A percentile compares a stretch with the other conserved stretches of the same genome.
Conservation (phyloP, 2,329 filamentous ascomycete species). For the Aureobasidium sp. region DNA sequence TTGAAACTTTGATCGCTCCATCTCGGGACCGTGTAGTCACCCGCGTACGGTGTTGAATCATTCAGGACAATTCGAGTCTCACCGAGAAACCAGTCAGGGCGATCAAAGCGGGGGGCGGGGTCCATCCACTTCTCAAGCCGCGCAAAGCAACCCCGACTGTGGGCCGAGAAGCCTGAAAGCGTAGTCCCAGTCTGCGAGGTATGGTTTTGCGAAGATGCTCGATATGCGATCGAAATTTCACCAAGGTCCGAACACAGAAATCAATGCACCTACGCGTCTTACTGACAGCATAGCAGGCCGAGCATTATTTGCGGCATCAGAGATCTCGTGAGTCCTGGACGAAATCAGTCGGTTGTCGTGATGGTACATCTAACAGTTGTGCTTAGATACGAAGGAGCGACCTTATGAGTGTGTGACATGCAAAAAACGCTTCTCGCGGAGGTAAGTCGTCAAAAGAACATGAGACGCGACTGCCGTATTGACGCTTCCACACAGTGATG, state of each 20-base stretch:
- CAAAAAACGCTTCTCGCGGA: slow-evolving; percentile 46
- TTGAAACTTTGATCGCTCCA: background rate
- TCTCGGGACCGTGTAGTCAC: background rate
- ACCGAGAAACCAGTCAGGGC: background rate
- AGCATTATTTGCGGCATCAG: slow-evolving; percentile 48
- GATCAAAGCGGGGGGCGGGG: slow-evolving; percentile 3
- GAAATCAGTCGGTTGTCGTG: slow-evolving; percentile 15
- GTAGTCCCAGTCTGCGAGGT: background rate
- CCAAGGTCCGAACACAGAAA: slow-evolving; percentile 28
- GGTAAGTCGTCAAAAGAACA: slow-evolving; percentile 26
- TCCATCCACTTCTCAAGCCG: slow-evolving; percentile 2
- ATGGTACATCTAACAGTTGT: slow-evolving; percentile 11
- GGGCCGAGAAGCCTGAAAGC: background rate
- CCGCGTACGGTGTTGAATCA: background rate
- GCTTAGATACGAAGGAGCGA: slow-evolving; percentile 44
- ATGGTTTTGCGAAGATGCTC: slow-evolving; percentile 16
- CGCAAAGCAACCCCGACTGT: background rate
- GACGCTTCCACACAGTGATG: slow-evolving; percentile 31
- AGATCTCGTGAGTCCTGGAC: slow-evolving; percentile 39
- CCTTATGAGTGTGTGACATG: slow-evolving; percentile 46
- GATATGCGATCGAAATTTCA: slow-evolving; percentile 44
- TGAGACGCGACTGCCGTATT: background rate
- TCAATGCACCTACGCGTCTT: background rate
- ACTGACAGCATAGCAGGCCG: slow-evolving; percentile 23
- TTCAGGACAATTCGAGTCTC: background rate